phyloP scores from a whole-genome alignment of 352 stramenopile genomes.

The Albugo candida region DNA sequence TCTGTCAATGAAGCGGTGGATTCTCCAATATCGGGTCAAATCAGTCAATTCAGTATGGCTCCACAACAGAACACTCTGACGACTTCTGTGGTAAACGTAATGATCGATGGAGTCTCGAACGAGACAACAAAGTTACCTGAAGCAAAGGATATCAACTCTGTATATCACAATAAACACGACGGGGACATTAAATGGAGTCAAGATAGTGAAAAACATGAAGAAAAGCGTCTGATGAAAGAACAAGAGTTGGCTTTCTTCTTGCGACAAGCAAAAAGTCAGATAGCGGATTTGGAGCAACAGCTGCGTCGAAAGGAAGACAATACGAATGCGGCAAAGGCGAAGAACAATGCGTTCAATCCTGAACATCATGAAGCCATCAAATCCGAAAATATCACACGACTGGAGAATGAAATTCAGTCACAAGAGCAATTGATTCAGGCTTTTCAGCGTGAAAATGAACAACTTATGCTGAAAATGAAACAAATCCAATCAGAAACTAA shows the following conservation, averaged over 20 bases:
- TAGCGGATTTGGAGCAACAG: conserved; percentile 41
- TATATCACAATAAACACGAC: neutral
- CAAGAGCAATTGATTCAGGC: conserved; percentile 61
- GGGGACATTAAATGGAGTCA: neutral
- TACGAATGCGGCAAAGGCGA: neutral
- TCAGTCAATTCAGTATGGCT: neutral
- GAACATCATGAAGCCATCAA: neutral
- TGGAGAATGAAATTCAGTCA: conserved; percentile 43
- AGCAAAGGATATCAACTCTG: neutral
- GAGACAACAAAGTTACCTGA: neutral
- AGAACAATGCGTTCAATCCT: neutral
- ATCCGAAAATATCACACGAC: conserved; percentile 1
- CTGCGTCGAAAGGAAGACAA: conserved; percentile 13
- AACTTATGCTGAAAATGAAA: conserved; percentile 61
- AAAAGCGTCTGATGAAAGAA: conserved; percentile 17
- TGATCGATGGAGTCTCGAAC: neutral
- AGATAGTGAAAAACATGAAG: neutral
- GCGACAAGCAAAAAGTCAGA: conserved; percentile 50
- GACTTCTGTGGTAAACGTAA: neutral
- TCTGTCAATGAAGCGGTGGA: too few species aligned
- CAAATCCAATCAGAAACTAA: conserved; percentile 30
- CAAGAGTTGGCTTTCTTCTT: conserved; percentile 36
- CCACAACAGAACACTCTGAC: neutral
- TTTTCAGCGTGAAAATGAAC: conserved; percentile 69
- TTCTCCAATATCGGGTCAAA: too few species aligned